Conservation (phyloP, 305 asterid species). For the Plantago lanceolata region DNA sequence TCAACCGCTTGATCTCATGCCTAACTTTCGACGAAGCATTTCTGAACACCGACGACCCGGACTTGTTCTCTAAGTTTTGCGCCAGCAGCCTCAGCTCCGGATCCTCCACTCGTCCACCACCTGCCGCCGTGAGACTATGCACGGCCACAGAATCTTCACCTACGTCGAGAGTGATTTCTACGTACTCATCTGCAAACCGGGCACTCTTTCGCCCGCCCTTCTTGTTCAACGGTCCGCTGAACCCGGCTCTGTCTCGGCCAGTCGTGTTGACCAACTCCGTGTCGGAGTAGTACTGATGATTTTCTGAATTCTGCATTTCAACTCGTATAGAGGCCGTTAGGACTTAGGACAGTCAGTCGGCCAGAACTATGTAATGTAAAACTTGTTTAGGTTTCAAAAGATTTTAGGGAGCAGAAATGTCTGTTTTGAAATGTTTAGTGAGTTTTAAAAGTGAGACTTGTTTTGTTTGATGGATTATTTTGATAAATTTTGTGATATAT, state of each 20-base stretch:
- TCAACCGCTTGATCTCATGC: slow-evolving; percentile 28
- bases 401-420: not conserved
- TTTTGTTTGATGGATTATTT: not conserved
- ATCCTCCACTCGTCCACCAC: slow-evolving; percentile 25
- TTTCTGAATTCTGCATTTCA: not conserved
- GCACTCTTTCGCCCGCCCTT: slow-evolving; percentile 21
- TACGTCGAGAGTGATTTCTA: slow-evolving; percentile 32
- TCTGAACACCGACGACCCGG: not conserved
- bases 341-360: not conserved
- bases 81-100: slow-evolving; percentile 28
- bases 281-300: not conserved
- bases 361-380: too few species aligned
- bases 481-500: slow-evolving; percentile 1
- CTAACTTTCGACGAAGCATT: not conserved
- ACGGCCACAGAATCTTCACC: slow-evolving; percentile 28
- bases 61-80: not conserved
- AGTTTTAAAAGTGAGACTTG: not conserved
- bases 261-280: not conserved
- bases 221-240: slow-evolving; percentile 33
- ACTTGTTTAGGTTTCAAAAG: too few species aligned
- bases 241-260: slow-evolving; percentile 4
- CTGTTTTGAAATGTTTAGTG: not conserved
- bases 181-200: slow-evolving; percentile 25
- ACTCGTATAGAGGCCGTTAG: too few species aligned
- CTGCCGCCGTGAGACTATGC: slow-evolving; percentile 22